Evolutionary conservation across 2,329 filamentous ascomycete genomes (phyloP), one percentile per base, ranked within the genome.

Genomic region (Aspergillus sclerotialis): DNA sequence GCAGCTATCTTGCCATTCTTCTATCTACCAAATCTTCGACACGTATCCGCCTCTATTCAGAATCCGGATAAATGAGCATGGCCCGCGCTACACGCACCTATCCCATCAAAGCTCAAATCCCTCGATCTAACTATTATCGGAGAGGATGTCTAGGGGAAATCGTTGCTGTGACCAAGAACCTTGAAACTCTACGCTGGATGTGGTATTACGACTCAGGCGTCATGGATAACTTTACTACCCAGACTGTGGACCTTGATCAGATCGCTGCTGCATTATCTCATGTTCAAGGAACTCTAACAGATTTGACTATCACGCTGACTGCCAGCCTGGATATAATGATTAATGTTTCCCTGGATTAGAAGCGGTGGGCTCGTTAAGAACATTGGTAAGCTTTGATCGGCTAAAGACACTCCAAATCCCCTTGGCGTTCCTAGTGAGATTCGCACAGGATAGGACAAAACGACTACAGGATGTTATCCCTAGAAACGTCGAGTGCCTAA

Each of bases 1-100:
- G 23, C 30, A 24, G 43, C 42, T 30, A 15, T 42, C 27, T 18
- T 52, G n/a, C 30, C 45, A 19, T 30, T 48, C 8, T 45, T 50
- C 15, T 50, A 50, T 31, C 19, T 52, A 12, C 45, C 42, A 10
- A 37, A 25, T 8, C 11, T 49, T 14, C 10, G 40, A 38, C 38
- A 12, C 13, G 33, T 52, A 29, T 28, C 25, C 13, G 34, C 32
- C 30, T 36, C 35, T 3, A 38, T 52, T 21, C 28, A 48, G n/a
- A 52, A 42, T 17, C 44, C 42, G 2, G 12, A 5, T 29, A 28
- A 13, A 8, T 48, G 43, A 10, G 27, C 24, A 4, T 49, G 49
- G 47, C 40, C 45, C 32, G 26, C 19, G 23, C 7, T 16, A 15
- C 31, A 38, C 14, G 9, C 15, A 23, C 40, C 44, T 5, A 11